Conservation (phyloP, 306 rosid species). For the Dalbergia cultrata region DNA sequence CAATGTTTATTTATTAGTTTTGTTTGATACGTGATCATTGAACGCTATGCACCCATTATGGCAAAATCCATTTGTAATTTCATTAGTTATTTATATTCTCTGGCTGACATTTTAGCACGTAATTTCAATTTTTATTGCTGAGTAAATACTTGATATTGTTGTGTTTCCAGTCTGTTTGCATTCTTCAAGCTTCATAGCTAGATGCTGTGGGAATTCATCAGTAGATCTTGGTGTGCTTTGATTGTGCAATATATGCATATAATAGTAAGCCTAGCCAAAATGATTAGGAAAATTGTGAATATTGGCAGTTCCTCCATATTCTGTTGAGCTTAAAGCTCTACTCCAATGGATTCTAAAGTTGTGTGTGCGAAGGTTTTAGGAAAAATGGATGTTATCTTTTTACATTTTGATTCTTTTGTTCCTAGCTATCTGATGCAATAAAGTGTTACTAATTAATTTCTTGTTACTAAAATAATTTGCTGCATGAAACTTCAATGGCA, state of each 20-base stretch:
- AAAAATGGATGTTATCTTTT: not conserved
- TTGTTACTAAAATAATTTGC: slow-evolving; percentile 36
- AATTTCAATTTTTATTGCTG: not conserved
- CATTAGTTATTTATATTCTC: not conserved
- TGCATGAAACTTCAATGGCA: slow-evolving; percentile 33
- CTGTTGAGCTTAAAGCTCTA: not conserved
- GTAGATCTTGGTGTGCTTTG: not conserved
- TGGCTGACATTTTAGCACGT: slow-evolving; percentile 2
- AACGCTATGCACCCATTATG: not conserved
- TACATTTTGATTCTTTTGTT: slow-evolving; percentile 16
- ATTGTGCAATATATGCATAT: not conserved
- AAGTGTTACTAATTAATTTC: slow-evolving; percentile 20
- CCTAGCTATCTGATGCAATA: slow-evolving; percentile 21
- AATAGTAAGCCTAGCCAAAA: not conserved
- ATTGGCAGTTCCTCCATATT: not conserved
- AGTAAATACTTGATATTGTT: not conserved
- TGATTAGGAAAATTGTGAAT: not conserved
- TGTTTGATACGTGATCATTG: not conserved
- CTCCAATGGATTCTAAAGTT: not conserved
- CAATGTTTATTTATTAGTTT: not conserved
- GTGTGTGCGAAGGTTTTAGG: not conserved
- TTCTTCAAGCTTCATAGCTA: not conserved
- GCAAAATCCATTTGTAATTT: not conserved
- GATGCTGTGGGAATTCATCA: not conserved
- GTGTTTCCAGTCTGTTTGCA: not conserved